Evolutionary conservation across 192 early-diverging fungal species (phyloP), one percentile per base, ranked within the genome.

Genomic region (Mortierella alpina): DNA sequence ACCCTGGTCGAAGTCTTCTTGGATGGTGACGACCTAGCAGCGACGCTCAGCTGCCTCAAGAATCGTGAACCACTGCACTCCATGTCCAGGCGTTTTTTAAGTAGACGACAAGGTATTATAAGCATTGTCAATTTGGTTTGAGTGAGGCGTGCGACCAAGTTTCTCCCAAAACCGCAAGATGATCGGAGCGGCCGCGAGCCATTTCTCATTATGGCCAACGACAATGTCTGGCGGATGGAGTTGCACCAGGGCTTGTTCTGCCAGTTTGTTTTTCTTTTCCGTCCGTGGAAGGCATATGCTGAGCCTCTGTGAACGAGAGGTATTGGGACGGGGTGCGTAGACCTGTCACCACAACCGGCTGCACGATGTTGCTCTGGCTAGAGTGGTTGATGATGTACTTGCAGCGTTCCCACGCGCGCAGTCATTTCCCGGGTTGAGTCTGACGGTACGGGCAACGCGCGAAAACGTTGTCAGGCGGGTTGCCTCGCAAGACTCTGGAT

Each of bases 101-200:
- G 63, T 75, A 88, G 10, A 90, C 68, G 7, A 85, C 86, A 73
- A 87, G 87, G 63, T 87, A n/a, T n/a, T n/a, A n/a, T n/a, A 90
- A 5, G 63, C 73, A 31, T 88, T 77, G 8, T 84, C 83, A 61
- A 88, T 90, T 63, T 72, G 82, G 23, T 57, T 61, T 1, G 86
- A 88, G 47, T 86, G 87, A 1, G 89, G 87, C 54, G 81, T 86
- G n/a, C 88, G 61, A 47, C 87, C 83, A 22, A 87, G 66, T 8
- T 86, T 88, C 31, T 90, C 87, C 89, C 89, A 90, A 59, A 87
- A 90, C 10, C 70, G 71, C 8, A 90, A 45, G 15, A 88, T 73
- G 4, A 85, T 83, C 6, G 89, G 82, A 8, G 89, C 83, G 6
- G 79, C 84, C 58, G 86, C 89, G 8, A 81, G 66, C 79, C 83